phyloP scores from a whole-genome alignment of 352 stramenopile species.

The Chrysophaeum taylorii region DNA sequence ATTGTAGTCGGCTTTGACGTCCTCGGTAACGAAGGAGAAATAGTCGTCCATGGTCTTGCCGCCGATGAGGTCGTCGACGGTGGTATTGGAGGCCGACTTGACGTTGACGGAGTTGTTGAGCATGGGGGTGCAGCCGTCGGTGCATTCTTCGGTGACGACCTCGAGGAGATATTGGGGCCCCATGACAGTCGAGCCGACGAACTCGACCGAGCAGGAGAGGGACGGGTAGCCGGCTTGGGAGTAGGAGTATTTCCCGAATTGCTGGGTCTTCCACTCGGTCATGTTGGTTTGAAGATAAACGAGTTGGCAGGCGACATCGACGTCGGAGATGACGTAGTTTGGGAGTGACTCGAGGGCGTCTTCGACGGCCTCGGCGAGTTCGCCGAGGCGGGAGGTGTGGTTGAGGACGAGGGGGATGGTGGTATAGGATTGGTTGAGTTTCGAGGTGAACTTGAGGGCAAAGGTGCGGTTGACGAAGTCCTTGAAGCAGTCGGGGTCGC shows the following conservation, averaged over 20 bases:
- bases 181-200: constrained; percentile 35
- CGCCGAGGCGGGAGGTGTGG: constrained; percentile 15
- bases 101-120: constrained; percentile 35
- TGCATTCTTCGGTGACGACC: constrained; percentile 36
- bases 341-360: constrained; percentile 24
- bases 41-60: constrained; percentile 7
- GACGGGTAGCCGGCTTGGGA: not conserved
- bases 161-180: constrained; percentile 49
- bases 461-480: constrained; percentile 37
- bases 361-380: not conserved
- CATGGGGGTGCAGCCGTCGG: constrained; percentile 40
- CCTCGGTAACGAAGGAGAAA: not conserved
- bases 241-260: too few relatives aligned
- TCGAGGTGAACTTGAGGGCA: constrained; percentile 40
- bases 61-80: not conserved
- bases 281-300: not conserved
- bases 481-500: constrained; percentile 23
- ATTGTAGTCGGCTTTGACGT: constrained; percentile 28
- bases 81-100: constrained; percentile 24
- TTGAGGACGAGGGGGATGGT: constrained; percentile 35
- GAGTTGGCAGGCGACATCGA: constrained; percentile 22
- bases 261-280: too few relatives aligned
- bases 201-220: constrained; percentile 37
- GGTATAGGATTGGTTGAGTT: constrained; percentile 43
- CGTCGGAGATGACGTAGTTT: constrained; percentile 47